Evolutionary conservation across 208 protist species (phyloP).

Genomic region (Strigomonas galati): DNA sequence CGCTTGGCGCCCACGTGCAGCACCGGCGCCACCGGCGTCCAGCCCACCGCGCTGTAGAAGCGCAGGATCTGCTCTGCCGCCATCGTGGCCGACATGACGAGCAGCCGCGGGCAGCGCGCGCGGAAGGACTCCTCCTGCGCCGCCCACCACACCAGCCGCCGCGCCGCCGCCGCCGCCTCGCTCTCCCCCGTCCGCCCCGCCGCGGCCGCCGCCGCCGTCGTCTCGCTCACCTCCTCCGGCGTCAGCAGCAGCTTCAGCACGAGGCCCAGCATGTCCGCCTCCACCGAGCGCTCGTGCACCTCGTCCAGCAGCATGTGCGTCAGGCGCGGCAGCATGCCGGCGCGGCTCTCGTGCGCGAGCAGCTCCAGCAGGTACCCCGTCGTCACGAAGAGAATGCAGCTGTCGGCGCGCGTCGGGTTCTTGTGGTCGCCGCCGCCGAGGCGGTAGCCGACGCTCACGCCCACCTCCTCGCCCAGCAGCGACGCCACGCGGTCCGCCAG

Average conservation of each 20-base stretch:
- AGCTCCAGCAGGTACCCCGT: constrained; percentile 28
- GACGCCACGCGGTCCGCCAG: constrained; percentile 26
- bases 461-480: constrained; percentile 22
- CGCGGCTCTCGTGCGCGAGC: constrained; percentile 23
- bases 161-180: not conserved
- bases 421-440: constrained; percentile 42
- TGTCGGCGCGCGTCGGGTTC: constrained; percentile 12
- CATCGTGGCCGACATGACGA: constrained; percentile 42
- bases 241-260: constrained; percentile 26
- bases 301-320: constrained; percentile 46
- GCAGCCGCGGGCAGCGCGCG: constrained; percentile 15
- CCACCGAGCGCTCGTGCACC: constrained; percentile 41
- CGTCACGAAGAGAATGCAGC: constrained; percentile 30
- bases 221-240: not conserved
- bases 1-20: constrained; percentile 23
- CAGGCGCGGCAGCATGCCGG: constrained; percentile 22
- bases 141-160: constrained; percentile 14
- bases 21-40: constrained; percentile 13
- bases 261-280: constrained; percentile 38
- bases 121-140: not conserved
- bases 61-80: constrained; percentile 14
- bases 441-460: constrained; percentile 33
- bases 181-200: not conserved
- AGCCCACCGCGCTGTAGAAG: constrained; percentile 21
- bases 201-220: not conserved